Percentiles rank a stretch among this genome's conserved stretches.
phyloP scores from a whole-genome alignment of 2,329 filamentous ascomycete species.

The Verticillium nonalfalfae region DNA sequence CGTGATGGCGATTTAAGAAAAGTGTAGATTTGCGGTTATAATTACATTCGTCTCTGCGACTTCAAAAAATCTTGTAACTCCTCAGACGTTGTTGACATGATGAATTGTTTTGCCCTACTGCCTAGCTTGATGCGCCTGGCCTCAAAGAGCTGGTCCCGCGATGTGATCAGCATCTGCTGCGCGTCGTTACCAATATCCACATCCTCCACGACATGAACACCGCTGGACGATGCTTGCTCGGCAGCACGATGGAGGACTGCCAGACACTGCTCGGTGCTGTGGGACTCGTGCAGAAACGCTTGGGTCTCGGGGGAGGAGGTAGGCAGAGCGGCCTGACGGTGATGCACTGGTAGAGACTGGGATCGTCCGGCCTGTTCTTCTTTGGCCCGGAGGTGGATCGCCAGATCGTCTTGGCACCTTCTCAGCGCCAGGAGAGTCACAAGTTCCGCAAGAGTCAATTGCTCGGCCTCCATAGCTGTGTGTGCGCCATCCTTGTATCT shows the following conservation, averaged over 20 bases:
- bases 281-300: not conserved
- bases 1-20: too few relatives aligned
- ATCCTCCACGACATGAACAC: not conserved
- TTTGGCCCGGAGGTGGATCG: not conserved
- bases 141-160: not conserved
- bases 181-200: not conserved
- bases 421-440: too few relatives aligned
- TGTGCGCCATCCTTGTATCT: too few relatives aligned
- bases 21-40: too few relatives aligned
- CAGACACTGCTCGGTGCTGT: not conserved
- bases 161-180: not conserved
- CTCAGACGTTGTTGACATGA: too few relatives aligned
- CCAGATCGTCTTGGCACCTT: too few relatives aligned
- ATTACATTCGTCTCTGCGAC: not conserved
- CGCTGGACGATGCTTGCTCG: not conserved
- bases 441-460: too few relatives aligned
- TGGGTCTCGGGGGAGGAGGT: too few relatives aligned
- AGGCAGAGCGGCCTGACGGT: too few relatives aligned
- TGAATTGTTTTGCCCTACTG: too few relatives aligned
- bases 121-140: not conserved
- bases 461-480: too few relatives aligned
- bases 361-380: not conserved
- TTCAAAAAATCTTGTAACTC: too few relatives aligned
- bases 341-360: not conserved
- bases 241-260: not conserved